phyloP scores from a whole-genome alignment of 768 basidiomycete species.

The Hebeloma cylindrosporum region DNA sequence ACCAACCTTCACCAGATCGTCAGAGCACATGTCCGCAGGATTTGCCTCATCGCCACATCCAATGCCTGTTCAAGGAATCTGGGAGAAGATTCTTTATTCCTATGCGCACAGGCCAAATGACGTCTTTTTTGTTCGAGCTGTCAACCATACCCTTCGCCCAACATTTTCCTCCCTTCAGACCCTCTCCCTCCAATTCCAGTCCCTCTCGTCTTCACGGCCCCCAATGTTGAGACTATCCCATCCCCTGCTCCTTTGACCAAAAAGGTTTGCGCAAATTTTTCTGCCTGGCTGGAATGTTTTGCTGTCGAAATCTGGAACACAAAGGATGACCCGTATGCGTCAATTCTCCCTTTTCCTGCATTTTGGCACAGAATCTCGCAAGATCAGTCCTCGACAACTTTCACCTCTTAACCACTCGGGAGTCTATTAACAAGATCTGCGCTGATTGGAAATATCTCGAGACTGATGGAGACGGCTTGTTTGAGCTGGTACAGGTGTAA shows the following conservation, averaged over 20 bases:
- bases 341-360: neutral
- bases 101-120: neutral
- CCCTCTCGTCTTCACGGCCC: neutral
- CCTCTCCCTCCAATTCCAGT: neutral
- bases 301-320: neutral
- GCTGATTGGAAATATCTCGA: slow-evolving; percentile 1
- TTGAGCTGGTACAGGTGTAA: no score
- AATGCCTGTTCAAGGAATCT: neutral
- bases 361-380: slow-evolving; percentile 1
- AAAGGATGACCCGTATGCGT: neutral
- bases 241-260: neutral
- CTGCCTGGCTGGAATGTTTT: neutral
- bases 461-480: no score
- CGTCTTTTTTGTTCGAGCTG: neutral
- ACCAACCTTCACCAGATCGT: neutral
- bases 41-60: neutral
- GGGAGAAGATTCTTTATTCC: neutral
- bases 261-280: neutral
- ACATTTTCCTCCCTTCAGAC: neutral
- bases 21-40: neutral
- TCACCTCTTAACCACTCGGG: neutral
- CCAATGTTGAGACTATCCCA: neutral
- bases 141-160: neutral
- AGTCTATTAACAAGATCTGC: neutral
- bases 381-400: neutral